Base-by-base conservation (phyloP, 2,329 filamentous ascomycete genomes). In the Hymenoscyphus albidus region DNA sequence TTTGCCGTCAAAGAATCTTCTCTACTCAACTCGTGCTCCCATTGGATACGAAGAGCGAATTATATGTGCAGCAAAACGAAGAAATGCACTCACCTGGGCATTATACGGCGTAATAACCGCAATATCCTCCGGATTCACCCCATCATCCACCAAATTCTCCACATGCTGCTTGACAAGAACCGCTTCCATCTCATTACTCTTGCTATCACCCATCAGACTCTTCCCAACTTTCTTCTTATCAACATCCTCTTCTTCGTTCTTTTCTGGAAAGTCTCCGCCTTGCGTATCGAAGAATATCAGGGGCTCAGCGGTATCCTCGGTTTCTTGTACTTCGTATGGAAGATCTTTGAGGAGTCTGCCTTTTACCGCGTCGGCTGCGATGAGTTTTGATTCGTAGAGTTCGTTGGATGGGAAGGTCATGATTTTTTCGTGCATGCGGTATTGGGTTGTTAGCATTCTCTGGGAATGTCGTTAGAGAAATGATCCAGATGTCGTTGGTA, bases 21-120 rank as follows among this genome's bases (percentile, higher is more conserved):
- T 48, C 42, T 48, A 2, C n/a, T 48, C 42, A n/a, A 2, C n/a
- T 27, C 18, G 12, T 12, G 44, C 22, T 9, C 18, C 44, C 6
- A 3, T 3, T 3, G n/a, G 12, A 18, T 3, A 51, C 44, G 7
- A 22, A 51, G 22, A 18, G n/a, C 4, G 44, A 10, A 35, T 18
- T 35, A 9, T 35, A 16, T 16, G 14, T n/a, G 42, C 38, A 39
- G 12, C 27, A 27, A 55, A 16, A n/a, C 38, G 22, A 27, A n/a
- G 40, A 51, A 12, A 54, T 13, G 38, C 1, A 62, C 80, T 69
- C 74, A 90, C 88, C 83, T 95, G 95, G 14, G 92, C 95, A 78
- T 97, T 98, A 79, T 99, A 99, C 48, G 95, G 95, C 58, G 95
- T 97, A 62, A 99, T 88, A 13, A 98, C 88, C 0, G 94, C 95